Evolutionary conservation across 108 stramenopile species (phyloP).

Genomic region (Cyclostephanos invisitatus): DNA sequence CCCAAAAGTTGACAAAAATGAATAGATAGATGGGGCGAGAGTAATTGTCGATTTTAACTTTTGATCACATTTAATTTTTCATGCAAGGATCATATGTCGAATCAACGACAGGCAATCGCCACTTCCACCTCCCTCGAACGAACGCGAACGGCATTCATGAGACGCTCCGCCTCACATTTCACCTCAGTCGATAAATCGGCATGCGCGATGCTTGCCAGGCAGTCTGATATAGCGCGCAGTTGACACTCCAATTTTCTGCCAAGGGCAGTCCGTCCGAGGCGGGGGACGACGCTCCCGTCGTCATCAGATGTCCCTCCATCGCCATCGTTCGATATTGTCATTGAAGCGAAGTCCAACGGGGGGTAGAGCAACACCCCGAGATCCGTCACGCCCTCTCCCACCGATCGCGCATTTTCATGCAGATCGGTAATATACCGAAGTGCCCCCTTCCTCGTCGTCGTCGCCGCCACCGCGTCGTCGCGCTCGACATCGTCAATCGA

Average conservation of each 20-base stretch:
- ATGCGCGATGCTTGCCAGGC: constrained; percentile 15
- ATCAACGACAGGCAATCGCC: constrained; percentile 3
- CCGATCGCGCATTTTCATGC: constrained; percentile 50
- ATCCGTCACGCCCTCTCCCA: constrained; percentile 84
- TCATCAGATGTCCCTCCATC: neutral
- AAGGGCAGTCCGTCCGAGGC: constrained; percentile 14
- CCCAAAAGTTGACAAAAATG: too few species aligned
- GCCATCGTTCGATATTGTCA: neutral
- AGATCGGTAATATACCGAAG: constrained; percentile 49
- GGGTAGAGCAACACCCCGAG: constrained; percentile 78
- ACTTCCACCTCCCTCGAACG: constrained; percentile 29
- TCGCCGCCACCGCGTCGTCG: constrained; percentile 14
- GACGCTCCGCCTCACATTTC: constrained; percentile 9
- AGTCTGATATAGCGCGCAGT: constrained; percentile 21
- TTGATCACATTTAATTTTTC: neutral
- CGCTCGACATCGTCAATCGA: neutral
- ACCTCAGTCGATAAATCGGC: constrained; percentile 39
- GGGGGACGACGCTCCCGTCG: neutral
- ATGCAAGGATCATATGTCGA: neutral
- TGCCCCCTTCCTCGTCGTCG: constrained; percentile 8
- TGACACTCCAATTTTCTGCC: constrained; percentile 25
- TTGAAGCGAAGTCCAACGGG: constrained; percentile 48
- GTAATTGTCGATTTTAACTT: too few species aligned
- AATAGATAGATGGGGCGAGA: too few species aligned
- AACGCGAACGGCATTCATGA: constrained; percentile 19